Evolutionary conservation across 202 grass and related monocot species (phyloP).

Genomic region (Schoenoplectus triqueter): DNA sequence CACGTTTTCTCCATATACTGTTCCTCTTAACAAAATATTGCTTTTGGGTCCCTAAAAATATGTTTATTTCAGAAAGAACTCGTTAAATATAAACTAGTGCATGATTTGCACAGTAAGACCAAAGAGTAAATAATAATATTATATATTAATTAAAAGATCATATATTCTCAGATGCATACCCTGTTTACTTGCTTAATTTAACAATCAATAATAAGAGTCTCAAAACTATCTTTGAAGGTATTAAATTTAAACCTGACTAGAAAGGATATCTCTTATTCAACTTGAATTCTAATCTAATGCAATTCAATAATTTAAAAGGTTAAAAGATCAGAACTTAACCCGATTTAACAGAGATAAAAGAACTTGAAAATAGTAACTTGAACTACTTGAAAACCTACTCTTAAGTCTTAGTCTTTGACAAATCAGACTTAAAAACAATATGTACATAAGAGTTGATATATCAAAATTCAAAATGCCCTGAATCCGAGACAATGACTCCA

Average conservation of each 20-base stretch:
- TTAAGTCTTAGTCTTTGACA: too few relatives aligned
- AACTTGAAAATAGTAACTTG: not conserved
- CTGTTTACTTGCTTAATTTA: not conserved
- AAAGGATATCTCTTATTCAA: not conserved
- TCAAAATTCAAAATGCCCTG: too few relatives aligned
- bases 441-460: too few relatives aligned
- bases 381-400: not conserved
- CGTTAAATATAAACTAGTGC: not conserved
- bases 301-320: too few relatives aligned
- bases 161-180: not conserved
- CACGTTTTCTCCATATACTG: constrained; percentile 39
- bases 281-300: not conserved
- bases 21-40: constrained; percentile 20
- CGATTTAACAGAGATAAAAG: too few relatives aligned
- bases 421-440: too few relatives aligned
- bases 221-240: not conserved
- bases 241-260: not conserved
- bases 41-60: constrained; percentile 19
- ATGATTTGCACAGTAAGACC: not conserved
- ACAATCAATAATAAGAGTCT: not conserved
- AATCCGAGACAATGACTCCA: too few relatives aligned
- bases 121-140: not conserved
- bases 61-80: not conserved
- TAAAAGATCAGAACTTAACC: too few relatives aligned
- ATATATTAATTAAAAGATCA: not conserved